Base-by-base conservation (phyloP, 257 asterid species). In the Fraxinus anomala region DNA sequence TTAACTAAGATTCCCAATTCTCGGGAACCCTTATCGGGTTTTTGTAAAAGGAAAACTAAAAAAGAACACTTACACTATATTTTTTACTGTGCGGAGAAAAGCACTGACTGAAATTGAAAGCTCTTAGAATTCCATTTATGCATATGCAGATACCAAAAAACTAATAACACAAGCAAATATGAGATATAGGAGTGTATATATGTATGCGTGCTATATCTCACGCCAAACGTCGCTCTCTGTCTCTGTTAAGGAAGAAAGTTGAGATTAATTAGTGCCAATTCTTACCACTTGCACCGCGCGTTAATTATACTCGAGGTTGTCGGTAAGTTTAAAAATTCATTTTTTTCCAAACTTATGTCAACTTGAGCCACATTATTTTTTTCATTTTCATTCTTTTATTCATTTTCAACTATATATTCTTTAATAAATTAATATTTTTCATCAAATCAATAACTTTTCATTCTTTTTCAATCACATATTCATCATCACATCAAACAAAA, bases 161-260 rank as follows among this genome's bases (percentile, higher is more conserved):
- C 8, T 39, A 39, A 13, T 14, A 13, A 47, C 16, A 40, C 16
- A 1, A 13, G 7, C 59, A 47, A 16, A 16, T 16, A 16, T 16
- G 59, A 47, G 21, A 47, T 42, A 42, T 42, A 44, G 54, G 17
- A 44, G 54, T 13, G 19, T 13, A 44, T 23, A 72, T 42, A 11
- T 42, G 16, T 11, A 42, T 36, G 40, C 7, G 40, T 36, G 76
- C 85, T 83, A 73, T 47, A 68, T 74, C 77, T 83, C 83, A 86
- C 87, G 85, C 88, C 78, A 82, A 82, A 17, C 17, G 89, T 87
- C 86, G 72, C 81, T 84, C 72, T 82, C 85, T 82, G 82, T 85
- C 87, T 85, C 85, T 78, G 88, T 86, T 77, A 76, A 83, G 85
- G 88, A 69, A 70, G 78, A 79, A 54, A 24, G 40, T 26, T 74